Percentiles rank a stretch among this genome's conserved stretches.
Conservation (phyloP, 257 asterid species). For the Jacaranda mimosifolia region DNA sequence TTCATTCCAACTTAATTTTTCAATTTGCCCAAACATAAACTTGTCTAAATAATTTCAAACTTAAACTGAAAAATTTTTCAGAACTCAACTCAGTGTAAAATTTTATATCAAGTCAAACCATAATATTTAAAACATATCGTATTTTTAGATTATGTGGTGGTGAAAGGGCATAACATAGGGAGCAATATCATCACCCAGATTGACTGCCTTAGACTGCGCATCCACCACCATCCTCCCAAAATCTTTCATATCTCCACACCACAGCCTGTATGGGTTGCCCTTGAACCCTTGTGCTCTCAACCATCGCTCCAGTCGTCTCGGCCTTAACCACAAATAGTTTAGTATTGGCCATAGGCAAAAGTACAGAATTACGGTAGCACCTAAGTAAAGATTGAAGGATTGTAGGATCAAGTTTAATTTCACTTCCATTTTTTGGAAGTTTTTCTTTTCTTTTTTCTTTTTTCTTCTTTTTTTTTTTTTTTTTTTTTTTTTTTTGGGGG, state of each 20-base stretch:
- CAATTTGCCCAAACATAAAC: too few species aligned
- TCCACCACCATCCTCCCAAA: constrained; percentile 33
- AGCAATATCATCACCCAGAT: constrained; percentile 39
- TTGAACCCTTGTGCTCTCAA: constrained; percentile 48
- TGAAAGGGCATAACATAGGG: constrained; percentile 46
- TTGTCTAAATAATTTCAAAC: too few species aligned
- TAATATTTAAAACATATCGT: constrained; percentile 33
- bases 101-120: too few species aligned
- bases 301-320: constrained; percentile 40
- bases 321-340: constrained; percentile 49
- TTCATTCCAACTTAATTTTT: too few species aligned
- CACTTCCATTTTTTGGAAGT: not conserved
- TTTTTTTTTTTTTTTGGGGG: not conserved
- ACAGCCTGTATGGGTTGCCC: constrained; percentile 47
- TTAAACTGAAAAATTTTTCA: too few species aligned
- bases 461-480: not conserved
- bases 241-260: constrained; percentile 55
- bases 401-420: not conserved
- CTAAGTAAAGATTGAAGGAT: not conserved
- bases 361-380: not conserved
- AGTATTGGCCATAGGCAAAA: constrained; percentile 31
- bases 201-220: constrained; percentile 45
- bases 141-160: constrained; percentile 34
- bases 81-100: too few species aligned
- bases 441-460: not conserved